phyloP scores from a whole-genome alignment of 2,329 filamentous ascomycete genomes.

The Clarireedia paspali region DNA sequence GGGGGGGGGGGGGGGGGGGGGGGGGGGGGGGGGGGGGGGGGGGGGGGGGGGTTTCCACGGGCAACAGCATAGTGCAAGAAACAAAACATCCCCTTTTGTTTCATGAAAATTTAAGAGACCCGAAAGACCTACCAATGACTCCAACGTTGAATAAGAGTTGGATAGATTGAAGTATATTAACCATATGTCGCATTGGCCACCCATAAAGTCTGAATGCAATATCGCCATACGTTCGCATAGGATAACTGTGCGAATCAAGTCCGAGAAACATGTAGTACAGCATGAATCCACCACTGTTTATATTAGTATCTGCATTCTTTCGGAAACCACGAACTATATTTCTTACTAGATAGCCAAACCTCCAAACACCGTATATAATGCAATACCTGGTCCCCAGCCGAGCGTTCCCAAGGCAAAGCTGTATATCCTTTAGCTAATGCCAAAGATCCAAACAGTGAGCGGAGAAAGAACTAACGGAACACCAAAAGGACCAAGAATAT shows the following conservation, averaged over 20 bases:
- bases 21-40: too few relatives aligned
- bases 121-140: not conserved
- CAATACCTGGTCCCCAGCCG: constrained; percentile 12
- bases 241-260: constrained; percentile 18
- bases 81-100: too few relatives aligned
- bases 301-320: not conserved
- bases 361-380: constrained; percentile 17
- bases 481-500: constrained; percentile 13
- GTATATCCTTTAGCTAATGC: too few relatives aligned
- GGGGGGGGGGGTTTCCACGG: not conserved
- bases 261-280: constrained; percentile 18
- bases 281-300: constrained; percentile 8
- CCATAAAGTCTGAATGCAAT: constrained; percentile 18
- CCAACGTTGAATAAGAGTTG: constrained; percentile 6
- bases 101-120: too few relatives aligned
- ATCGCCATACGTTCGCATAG: constrained; percentile 16
- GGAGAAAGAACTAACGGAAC: constrained; percentile 9
- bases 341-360: constrained; percentile 5
- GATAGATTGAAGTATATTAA: constrained; percentile 17
- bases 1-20: too few relatives aligned
- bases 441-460: not conserved
- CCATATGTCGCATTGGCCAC: constrained; percentile 13
- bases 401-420: constrained; percentile 9
- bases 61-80: not conserved
- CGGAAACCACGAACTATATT: too few relatives aligned